Evolutionary conservation across 352 stramenopile genomes (phyloP).

Genomic region (Phytophthora capsici): DNA sequence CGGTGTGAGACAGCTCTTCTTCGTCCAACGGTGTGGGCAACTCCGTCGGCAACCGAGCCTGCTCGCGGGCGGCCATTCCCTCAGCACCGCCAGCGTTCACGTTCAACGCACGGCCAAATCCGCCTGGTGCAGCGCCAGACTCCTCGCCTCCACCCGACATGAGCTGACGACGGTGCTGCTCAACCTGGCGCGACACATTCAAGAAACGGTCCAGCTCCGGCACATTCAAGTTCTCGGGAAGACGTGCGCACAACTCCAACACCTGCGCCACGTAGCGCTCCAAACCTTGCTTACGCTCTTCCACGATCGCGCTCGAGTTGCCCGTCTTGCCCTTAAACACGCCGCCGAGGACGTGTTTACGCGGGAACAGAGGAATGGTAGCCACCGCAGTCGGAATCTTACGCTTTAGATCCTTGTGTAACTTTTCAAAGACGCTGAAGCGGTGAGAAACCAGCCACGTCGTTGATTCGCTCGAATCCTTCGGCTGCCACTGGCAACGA

Average conservation of each 20-base stretch:
- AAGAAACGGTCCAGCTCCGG: constrained; percentile 88
- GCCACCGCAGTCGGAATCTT: constrained; percentile 41
- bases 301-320: constrained; percentile 87
- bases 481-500: constrained; percentile 83
- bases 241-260: constrained; percentile 79
- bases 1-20: constrained; percentile 85
- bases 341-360: constrained; percentile 85
- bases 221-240: constrained; percentile 83
- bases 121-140: constrained; percentile 24
- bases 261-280: constrained; percentile 87
- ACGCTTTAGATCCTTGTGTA: constrained; percentile 44
- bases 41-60: constrained; percentile 80
- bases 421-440: constrained; percentile 46
- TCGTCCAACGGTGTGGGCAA: constrained; percentile 86
- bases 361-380: constrained; percentile 67
- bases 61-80: constrained; percentile 79
- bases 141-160: constrained; percentile 36
- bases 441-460: constrained; percentile 44
- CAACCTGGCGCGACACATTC: constrained; percentile 86
- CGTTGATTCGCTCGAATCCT: constrained; percentile 44
- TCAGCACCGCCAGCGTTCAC: constrained; percentile 77
- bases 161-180: constrained; percentile 84
- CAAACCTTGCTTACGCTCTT: constrained; percentile 83
- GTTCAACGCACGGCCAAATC: constrained; percentile 55
- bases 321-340: constrained; percentile 87